Evolutionary conservation across 176 grass and related monocot genomes (phyloP).

Genomic region (Oryza brachyantha): DNA sequence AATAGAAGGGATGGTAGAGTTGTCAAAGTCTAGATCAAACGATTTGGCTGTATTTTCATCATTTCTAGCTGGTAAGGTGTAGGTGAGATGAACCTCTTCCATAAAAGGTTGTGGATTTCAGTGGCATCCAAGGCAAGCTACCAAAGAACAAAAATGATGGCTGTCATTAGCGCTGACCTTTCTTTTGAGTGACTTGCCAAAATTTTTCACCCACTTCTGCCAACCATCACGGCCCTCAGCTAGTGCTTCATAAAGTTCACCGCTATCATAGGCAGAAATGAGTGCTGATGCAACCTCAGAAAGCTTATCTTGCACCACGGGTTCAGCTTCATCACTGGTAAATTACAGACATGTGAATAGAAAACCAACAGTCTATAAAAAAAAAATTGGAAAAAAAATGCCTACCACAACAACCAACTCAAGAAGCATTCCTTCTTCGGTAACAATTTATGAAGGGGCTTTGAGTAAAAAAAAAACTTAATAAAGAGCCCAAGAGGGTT

Average conservation of each 20-base stretch:
- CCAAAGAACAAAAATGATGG: constrained; percentile 14
- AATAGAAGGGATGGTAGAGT: background rate
- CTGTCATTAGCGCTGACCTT: constrained; percentile 48
- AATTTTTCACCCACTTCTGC: constrained; percentile 87
- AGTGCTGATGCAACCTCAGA: constrained; percentile 63
- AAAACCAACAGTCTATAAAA: background rate
- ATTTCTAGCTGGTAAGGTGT: background rate
- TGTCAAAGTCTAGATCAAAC: constrained; percentile 11
- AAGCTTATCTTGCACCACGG: constrained; percentile 89
- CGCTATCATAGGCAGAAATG: constrained; percentile 72
- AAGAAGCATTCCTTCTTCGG: background rate
- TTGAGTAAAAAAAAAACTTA: background rate
- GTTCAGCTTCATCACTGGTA: constrained; percentile 76
- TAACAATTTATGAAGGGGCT: background rate
- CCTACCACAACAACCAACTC: background rate
- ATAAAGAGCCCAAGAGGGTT: background rate
- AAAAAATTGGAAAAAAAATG: too few species aligned
- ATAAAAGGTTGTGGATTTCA: constrained; percentile 3
- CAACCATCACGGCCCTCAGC: constrained; percentile 73
- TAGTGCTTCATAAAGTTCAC: constrained; percentile 73
- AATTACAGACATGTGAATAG: constrained; percentile 9
- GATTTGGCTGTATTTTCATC: constrained; percentile 10
- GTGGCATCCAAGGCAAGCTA: constrained; percentile 6
- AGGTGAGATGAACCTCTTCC: background rate
- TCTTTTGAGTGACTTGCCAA: constrained; percentile 75